Evolutionary conservation across 2,329 filamentous ascomycete species (phyloP).

Genomic region (Hymenoscyphus fraxineus): DNA sequence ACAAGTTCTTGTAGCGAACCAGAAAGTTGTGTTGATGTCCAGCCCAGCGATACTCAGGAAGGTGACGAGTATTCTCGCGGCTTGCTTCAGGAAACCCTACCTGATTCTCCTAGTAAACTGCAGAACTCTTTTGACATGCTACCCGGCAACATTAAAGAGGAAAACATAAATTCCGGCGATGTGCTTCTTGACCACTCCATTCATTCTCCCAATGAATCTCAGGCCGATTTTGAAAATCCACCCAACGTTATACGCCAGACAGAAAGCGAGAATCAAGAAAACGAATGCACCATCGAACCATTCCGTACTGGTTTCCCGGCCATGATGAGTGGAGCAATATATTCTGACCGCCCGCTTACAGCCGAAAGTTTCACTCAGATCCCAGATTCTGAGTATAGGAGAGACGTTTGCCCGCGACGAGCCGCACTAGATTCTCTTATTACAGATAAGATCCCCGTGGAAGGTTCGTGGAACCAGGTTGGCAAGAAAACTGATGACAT

Average conservation of each 20-base stretch:
- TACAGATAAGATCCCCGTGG: background rate
- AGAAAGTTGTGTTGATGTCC: background rate
- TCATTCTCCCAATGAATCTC: too few species aligned
- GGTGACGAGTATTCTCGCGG: background rate
- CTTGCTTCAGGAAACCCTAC: too few species aligned
- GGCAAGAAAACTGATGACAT: background rate
- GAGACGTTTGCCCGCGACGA: background rate
- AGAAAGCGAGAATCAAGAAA: background rate
- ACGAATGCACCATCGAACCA: background rate
- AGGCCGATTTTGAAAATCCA: too few species aligned
- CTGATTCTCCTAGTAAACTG: too few species aligned
- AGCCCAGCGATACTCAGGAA: background rate
- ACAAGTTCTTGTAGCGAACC: background rate
- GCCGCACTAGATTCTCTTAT: background rate
- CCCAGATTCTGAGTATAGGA: background rate
- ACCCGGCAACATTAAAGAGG: too few species aligned
- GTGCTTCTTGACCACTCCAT: too few species aligned
- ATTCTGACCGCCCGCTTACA: background rate
- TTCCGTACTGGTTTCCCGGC: background rate
- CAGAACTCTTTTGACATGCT: too few species aligned
- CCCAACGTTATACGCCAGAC: too few species aligned
- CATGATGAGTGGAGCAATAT: conserved; percentile 1
- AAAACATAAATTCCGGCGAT: too few species aligned
- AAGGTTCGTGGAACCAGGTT: background rate
- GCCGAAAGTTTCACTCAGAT: background rate